These are phyloP conservation scores for Skeletonema grethae DNA, from an alignment of 108 stramenopile genomes.

Conservation along the genomic window DNA sequence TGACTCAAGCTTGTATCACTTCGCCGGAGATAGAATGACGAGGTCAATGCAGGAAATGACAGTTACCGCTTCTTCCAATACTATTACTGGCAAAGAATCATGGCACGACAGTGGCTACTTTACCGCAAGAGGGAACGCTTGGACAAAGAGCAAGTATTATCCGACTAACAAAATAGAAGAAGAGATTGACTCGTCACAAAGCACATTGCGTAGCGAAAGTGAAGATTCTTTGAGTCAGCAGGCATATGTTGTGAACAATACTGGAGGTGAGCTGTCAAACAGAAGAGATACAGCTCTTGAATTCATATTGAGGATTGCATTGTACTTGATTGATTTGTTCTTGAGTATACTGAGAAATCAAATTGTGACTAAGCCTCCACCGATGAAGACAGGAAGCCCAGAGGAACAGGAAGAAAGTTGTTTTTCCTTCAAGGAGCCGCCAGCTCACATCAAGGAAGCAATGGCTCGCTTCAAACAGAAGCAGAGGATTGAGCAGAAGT, in stretches of 20 bases:
- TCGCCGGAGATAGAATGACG: not conserved
- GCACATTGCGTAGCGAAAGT: not conserved
- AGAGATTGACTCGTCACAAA: conserved; percentile 1
- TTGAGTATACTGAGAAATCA: not conserved
- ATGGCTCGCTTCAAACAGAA: conserved; percentile 27
- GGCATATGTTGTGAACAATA: not conserved
- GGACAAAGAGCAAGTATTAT: conserved; percentile 22
- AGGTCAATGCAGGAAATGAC: not conserved
- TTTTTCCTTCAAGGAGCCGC: conserved; percentile 15
- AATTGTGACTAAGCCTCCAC: not conserved
- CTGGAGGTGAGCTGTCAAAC: not conserved
- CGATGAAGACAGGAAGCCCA: not conserved
- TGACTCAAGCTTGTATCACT: conserved; percentile 7
- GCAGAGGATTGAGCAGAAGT: not conserved
- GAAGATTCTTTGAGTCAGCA: not conserved
- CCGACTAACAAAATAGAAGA: conserved; percentile 9
- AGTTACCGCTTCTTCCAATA: too few relatives aligned
- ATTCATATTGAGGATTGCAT: not conserved
- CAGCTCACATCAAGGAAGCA: conserved; percentile 23
- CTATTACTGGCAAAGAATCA: not conserved
- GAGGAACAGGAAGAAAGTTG: not conserved
- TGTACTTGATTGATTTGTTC: not conserved
- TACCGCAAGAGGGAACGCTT: conserved; percentile 20
- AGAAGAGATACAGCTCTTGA: not conserved
- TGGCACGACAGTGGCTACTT: conserved; percentile 29